Evolutionary conservation across 352 stramenopile species (phyloP).

Genomic region (Phytophthora pluvialis): DNA sequence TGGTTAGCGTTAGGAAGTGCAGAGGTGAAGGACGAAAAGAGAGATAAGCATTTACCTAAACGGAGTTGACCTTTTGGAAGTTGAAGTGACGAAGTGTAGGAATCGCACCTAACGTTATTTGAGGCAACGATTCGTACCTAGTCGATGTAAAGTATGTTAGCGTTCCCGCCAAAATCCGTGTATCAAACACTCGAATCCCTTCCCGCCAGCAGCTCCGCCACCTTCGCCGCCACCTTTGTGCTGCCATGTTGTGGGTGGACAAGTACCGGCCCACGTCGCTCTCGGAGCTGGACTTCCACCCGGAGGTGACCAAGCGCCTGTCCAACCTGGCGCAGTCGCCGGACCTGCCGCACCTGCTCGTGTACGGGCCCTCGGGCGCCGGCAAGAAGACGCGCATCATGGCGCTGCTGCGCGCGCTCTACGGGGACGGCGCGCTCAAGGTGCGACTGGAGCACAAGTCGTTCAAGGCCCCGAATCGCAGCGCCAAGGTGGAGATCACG

Average conservation of each 20-base stretch:
- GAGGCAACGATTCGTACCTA: too few species aligned
- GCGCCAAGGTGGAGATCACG: conserved; percentile 97
- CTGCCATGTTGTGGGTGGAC: conserved; percentile 98
- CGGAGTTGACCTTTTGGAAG: too few species aligned
- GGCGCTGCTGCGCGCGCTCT: conserved; percentile 95
- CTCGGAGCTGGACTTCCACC: conserved; percentile 93
- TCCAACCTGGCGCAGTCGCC: conserved; percentile 72
- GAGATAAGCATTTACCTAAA: too few species aligned
- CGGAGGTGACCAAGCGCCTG: conserved; percentile 92
- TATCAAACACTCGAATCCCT: neutral
- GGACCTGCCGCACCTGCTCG: conserved; percentile 97
- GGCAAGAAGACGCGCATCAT: conserved; percentile 99
- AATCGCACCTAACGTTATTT: too few species aligned
- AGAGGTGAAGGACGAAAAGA: too few species aligned
- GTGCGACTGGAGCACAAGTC: conserved; percentile 88
- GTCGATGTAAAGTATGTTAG: too few species aligned
- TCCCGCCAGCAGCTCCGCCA: conserved; percentile 1
- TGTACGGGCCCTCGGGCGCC: conserved; percentile 97
- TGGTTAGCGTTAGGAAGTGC: neutral
- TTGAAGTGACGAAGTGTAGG: too few species aligned
- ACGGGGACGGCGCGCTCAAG: conserved; percentile 94
- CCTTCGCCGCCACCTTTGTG: too few species aligned
- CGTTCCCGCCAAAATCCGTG: neutral
- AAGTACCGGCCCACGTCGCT: conserved; percentile 97
- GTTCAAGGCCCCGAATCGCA: conserved; percentile 92